Conservation (phyloP, 1,284 basidiomycete species). For the Porogramme epimiltina region DNA sequence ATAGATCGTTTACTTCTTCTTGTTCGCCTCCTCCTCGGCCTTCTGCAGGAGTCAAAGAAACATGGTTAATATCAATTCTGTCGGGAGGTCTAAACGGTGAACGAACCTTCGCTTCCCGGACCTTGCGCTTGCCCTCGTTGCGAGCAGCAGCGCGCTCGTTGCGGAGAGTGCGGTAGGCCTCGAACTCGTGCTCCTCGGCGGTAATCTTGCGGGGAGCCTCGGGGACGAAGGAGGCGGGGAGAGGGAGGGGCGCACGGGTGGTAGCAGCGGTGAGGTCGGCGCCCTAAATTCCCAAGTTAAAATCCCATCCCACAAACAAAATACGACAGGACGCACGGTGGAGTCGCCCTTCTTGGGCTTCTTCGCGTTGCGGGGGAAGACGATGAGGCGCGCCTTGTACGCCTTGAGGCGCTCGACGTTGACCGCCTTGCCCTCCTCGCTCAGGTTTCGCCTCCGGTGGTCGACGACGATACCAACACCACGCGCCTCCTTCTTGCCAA, state of each 20-base stretch:
- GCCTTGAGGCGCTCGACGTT: constrained; percentile 96
- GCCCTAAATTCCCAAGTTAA: constrained; percentile 46
- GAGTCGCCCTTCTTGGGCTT: constrained; percentile 97
- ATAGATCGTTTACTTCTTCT: constrained; percentile 78
- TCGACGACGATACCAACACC: constrained; percentile 96
- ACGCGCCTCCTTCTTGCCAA: constrained; percentile 93
- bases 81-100: background rate
- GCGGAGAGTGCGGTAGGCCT: constrained; percentile 91
- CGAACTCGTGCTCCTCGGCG: constrained; percentile 86
- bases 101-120: constrained; percentile 77
- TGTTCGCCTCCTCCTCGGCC: constrained; percentile 89
- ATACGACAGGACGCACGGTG: constrained; percentile 67
- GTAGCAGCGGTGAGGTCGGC: constrained; percentile 85
- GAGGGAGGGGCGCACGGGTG: constrained; percentile 72
- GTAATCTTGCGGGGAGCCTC: constrained; percentile 96
- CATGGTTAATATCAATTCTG: background rate
- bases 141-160: constrained; percentile 83
- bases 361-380: constrained; percentile 95
- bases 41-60: constrained; percentile 30
- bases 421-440: constrained; percentile 95
- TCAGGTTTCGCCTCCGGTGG: constrained; percentile 96
- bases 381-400: constrained; percentile 86
- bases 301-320: background rate
- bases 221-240: constrained; percentile 67
- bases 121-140: constrained; percentile 87